phyloP scores from a whole-genome alignment of 495 filamentous ascomycete species.

The Patellaria atrata region DNA sequence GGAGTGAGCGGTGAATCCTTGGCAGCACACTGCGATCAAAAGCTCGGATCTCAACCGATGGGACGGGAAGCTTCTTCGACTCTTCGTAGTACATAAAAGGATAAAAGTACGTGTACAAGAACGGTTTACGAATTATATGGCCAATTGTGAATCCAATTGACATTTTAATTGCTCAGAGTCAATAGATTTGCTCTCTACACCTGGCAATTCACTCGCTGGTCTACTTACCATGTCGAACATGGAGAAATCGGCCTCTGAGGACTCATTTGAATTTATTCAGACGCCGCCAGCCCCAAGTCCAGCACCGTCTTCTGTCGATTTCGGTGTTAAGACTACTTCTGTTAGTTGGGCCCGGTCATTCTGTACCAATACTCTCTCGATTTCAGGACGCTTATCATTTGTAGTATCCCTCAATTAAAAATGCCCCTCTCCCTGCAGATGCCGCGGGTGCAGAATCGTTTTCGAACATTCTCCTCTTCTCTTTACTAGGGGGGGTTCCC shows the following conservation, averaged over 20 bases:
- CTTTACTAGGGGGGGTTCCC: constrained; percentile 46
- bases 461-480: constrained; percentile 48
- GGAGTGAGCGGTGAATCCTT: too few relatives aligned
- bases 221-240: constrained; percentile 7
- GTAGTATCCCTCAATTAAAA: constrained; percentile 64
- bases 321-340: constrained; percentile 58
- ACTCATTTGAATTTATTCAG: constrained; percentile 59
- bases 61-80: too few relatives aligned
- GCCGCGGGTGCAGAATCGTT: constrained; percentile 54
- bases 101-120: too few relatives aligned
- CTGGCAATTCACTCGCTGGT: too few relatives aligned
- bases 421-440: constrained; percentile 70
- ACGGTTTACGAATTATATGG: too few relatives aligned
- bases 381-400: constrained; percentile 1
- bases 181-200: too few relatives aligned
- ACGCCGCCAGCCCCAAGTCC: constrained; percentile 51
- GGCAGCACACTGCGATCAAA: too few relatives aligned
- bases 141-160: too few relatives aligned
- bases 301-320: constrained; percentile 47
- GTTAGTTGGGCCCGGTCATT: constrained; percentile 32
- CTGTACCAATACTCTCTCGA: constrained; percentile 6
- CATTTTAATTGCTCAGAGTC: too few relatives aligned
- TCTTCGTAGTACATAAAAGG: too few relatives aligned
- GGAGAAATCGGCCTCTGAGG: constrained; percentile 29
- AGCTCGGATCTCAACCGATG: too few relatives aligned